Conservation (phyloP, 2,329 filamentous ascomycete species). For the Diaporthe australafricana region DNA sequence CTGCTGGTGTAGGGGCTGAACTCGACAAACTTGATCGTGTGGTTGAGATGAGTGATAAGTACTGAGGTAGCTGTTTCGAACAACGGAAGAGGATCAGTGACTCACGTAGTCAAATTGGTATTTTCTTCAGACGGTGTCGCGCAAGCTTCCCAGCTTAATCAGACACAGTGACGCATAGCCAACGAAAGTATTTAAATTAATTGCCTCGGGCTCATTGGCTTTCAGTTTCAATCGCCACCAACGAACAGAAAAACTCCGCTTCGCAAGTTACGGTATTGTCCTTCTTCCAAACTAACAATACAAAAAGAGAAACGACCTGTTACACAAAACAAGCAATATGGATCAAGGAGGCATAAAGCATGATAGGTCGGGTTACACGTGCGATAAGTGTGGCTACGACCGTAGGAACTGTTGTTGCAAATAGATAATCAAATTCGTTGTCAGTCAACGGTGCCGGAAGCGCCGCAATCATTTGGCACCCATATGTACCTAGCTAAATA, state of each 20-base stretch:
- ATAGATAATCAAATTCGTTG: background rate
- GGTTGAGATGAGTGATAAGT: no score
- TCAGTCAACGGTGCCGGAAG: no score
- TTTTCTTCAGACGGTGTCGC: background rate
- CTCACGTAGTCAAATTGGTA: no score
- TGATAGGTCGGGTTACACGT: background rate
- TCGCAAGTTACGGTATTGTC: no score
- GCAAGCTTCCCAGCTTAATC: no score
- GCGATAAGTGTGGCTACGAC: constrained; percentile 11
- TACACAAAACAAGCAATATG: background rate
- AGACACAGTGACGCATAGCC: background rate
- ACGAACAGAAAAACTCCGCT: no score
- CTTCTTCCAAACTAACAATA: no score
- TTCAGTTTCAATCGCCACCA: no score
- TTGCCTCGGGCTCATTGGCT: background rate
- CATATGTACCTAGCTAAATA: no score
- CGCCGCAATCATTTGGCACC: background rate
- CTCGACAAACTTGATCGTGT: background rate
- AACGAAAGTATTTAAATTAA: background rate
- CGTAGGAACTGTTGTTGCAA: constrained; percentile 15
- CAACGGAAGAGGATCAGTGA: no score
- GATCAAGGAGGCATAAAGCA: background rate
- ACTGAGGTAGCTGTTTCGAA: no score
- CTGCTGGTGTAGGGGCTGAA: background rate
- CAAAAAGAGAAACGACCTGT: no score